phyloP scores from a whole-genome alignment of 2,329 filamentous ascomycete genomes.

The Nannizziopsis arthrosporioides region DNA sequence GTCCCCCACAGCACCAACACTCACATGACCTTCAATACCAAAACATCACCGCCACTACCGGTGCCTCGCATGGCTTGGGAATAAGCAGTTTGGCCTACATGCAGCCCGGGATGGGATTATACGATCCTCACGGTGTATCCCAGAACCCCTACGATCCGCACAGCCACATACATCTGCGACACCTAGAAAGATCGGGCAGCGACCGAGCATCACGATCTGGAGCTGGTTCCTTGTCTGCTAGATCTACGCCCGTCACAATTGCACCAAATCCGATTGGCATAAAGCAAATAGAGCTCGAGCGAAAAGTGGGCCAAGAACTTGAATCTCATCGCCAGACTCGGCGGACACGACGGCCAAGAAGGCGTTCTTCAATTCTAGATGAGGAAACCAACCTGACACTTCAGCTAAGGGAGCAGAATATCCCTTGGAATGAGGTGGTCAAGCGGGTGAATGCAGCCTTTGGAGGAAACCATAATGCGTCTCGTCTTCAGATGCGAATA shows the following conservation, averaged over 20 bases:
- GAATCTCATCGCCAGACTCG: conserved; percentile 20
- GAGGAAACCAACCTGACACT: conserved; percentile 32
- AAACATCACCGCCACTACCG: conserved; percentile 19
- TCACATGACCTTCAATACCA: conserved; percentile 30
- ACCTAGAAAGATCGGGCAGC: conserved; percentile 17
- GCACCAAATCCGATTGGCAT: conserved; percentile 31
- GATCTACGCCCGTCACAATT: conserved; percentile 27
- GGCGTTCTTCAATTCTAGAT: conserved; percentile 26
- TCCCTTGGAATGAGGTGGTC: conserved; percentile 31
- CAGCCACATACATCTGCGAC: conserved; percentile 15
- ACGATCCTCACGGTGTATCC: conserved; percentile 14
- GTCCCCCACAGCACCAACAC: conserved; percentile 27
- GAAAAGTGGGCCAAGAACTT: conserved; percentile 20
- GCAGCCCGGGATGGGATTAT: conserved; percentile 20
- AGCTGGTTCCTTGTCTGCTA: conserved; percentile 17
- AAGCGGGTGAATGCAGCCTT: conserved; percentile 28
- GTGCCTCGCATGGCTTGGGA: conserved; percentile 27
- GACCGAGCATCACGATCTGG: conserved; percentile 15
- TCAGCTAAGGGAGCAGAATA: conserved; percentile 26
- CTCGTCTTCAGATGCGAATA: conserved; percentile 34
- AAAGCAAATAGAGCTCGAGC: conserved; percentile 30
- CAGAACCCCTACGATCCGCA: conserved; percentile 3
- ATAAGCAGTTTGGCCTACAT: conserved; percentile 27
- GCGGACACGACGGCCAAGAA: conserved; percentile 8
- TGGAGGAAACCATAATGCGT: conserved; percentile 29